Evolutionary conservation across 495 filamentous ascomycete species (phyloP), one percentile per base, ranked within the genome.

Genomic region (Terfezia claveryi): DNA sequence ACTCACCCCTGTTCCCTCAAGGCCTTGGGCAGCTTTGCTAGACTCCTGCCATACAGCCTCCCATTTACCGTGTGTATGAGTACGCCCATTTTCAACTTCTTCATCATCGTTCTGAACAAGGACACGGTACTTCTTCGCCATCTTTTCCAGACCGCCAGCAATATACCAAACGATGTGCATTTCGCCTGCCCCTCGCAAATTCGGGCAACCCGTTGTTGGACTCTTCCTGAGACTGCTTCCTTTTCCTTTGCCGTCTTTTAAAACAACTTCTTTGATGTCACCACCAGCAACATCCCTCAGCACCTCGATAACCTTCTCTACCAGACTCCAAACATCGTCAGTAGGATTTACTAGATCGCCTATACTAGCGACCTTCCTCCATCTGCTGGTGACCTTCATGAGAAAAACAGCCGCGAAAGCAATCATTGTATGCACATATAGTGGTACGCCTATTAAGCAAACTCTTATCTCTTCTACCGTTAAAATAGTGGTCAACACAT

Each of bases 341-440:
- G 16, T 69, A 62, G 50, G 69, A 65, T 54, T 72, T 65, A 59
- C 67, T 65, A 17, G 74, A 63, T 75, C 52, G 67, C 71, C 50
- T 68, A 74, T 60, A 54, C 55, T 54, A 14, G 41, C 14, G 14
- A 46, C 41, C 14, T 46, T 46, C 56, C 73, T 73, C 73, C 73
- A 76, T 51, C 73, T 74, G 14, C 73, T 71, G 12, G 74, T 74
- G 23, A 76, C 73, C 57, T 77, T 77, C 50, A 77, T 68, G 10
- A 76, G 68, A 59, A 76, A 76, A 4, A 74, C 71, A 0, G 77
- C 76, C 12, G 73, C 74, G 58, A 75, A 80, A 10, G 75, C 72
- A 46, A 79, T 74, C 76, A 79, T 79, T n/a, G 77, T 78, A 55
- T 79, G 68, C 2, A 67, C 57, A 49, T 68, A 73, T 12, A 71